A percentile compares a stretch with the other conserved stretches of the same genome.
These are phyloP conservation scores for Musa itinerans DNA, from an alignment of 176 grass and related monocot species.

Conservation along the genomic window DNA sequence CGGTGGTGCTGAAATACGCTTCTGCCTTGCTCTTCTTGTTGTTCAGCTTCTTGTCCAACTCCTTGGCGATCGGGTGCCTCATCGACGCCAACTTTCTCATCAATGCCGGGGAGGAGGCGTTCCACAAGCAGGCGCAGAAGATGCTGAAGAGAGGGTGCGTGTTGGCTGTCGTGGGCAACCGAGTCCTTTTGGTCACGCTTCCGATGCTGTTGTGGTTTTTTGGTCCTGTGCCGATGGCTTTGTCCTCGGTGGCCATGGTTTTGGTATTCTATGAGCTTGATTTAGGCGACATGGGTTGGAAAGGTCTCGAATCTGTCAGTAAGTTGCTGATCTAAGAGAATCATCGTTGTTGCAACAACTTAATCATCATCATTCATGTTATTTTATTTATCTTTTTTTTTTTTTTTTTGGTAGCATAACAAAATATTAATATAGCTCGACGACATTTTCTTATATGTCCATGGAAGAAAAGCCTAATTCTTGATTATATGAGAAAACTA, in stretches of 20 bases:
- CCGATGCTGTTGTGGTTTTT: slow-evolving; percentile 33
- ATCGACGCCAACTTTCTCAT: slow-evolving; percentile 38
- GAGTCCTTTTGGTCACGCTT: slow-evolving; percentile 19
- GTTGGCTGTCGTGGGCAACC: slow-evolving; percentile 24
- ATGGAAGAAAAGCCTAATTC: no score
- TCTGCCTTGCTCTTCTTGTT: slow-evolving; percentile 24
- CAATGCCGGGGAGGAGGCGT: slow-evolving; percentile 13
- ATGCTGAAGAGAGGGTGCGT: slow-evolving; percentile 37
- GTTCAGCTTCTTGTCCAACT: slow-evolving; percentile 30
- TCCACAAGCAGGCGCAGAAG: slow-evolving; percentile 1
- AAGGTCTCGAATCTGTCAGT: not conserved
- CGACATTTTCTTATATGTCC: no score
- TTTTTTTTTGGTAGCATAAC: no score
- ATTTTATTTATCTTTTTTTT: no score
- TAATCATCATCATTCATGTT: no score
- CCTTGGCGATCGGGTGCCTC: slow-evolving; percentile 27
- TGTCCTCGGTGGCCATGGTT: slow-evolving; percentile 30
- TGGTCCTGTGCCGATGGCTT: slow-evolving; percentile 25
- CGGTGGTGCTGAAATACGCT: slow-evolving; percentile 27
- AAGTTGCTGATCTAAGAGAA: no score
- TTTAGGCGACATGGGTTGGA: not conserved
- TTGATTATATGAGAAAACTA: no score
- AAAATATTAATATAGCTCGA: no score
- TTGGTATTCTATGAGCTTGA: slow-evolving; percentile 29
- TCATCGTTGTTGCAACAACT: no score